Base-by-base conservation (phyloP, 768 basidiomycete genomes). In the Rhizopogon roseolus region DNA sequence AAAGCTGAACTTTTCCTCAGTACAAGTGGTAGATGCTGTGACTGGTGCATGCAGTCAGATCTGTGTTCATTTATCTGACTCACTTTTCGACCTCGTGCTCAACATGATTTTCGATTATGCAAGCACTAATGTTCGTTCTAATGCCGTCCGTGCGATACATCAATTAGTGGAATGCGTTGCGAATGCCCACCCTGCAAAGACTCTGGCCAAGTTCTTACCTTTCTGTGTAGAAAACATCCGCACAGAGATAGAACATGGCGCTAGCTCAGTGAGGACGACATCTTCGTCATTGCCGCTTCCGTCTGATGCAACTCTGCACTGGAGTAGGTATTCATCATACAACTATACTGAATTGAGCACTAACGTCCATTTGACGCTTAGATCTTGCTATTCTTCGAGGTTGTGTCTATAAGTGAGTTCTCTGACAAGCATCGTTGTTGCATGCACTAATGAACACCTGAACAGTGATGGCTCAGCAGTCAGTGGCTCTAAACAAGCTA, bases 91-190 rank as follows among this genome's bases (percentile, higher is more conserved):
- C 61, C 75, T 90, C 56, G 90, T 88, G 4, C 73, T 94, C 43
- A 86, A 90, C 60, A 84, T 93, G 77, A 81, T 94, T 53, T 88
- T 78, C 65, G 85, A 93, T 63, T 93, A 93, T 63, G 85, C 86
- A 14, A 88, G 85, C 60, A 84, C 82, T 13, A 88, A 84, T 56
- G 86, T 90, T 27, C 85, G 91, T 25, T 78, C 90, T 25, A 95
- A 94, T 66, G 88, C 90, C 22, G 89, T 93, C 41, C 82, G 90
- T 52, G 90, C 88, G 3, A 88, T 94, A 27, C 90, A 93, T 61
- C 86, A 91, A 59, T 75, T 97, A 4, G 87, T 94, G 34, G 85
- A 89, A 69, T 90, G 89, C 63, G 80, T 95, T 22, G 87, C 92
- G 4, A 88, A 91, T 54, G 88, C 89, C 17, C 72, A 91, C 60